These are phyloP conservation scores for Candida jianshihensis DNA, from an alignment of 805 yeast genomes.

Conservation along the genomic window DNA sequence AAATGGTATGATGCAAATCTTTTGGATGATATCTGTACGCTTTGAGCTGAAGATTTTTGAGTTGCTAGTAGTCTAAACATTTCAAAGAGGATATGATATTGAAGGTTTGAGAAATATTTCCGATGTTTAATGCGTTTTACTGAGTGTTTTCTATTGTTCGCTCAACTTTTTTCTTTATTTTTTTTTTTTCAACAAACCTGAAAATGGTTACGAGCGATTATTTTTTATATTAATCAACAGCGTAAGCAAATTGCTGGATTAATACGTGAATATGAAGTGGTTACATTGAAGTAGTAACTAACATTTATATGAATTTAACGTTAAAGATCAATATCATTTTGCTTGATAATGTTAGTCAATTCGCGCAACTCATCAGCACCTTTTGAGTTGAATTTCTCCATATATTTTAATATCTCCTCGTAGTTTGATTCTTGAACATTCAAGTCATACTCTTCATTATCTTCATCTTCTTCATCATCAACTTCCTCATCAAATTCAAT, in stretches of 20 bases:
- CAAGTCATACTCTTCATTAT: constrained; percentile 25
- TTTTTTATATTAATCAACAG: neutral
- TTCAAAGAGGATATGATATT: too few relatives aligned
- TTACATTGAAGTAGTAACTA: too few relatives aligned
- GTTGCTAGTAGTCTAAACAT: neutral
- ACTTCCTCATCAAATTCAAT: constrained; percentile 26
- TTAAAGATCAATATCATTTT: constrained; percentile 7
- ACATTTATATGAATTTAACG: too few relatives aligned
- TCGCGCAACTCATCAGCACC: constrained; percentile 18
- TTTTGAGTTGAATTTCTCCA: constrained; percentile 17
- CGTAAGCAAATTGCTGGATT: too few relatives aligned
- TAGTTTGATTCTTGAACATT: constrained; percentile 19
- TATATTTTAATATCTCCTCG: constrained; percentile 15
- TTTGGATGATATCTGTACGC: neutral
- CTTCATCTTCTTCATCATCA: constrained; percentile 24
- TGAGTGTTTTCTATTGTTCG: neutral
- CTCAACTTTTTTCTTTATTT: neutral
- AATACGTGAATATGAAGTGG: too few relatives aligned
- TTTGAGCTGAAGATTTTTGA: neutral
- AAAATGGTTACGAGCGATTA: neutral
- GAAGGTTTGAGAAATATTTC: too few relatives aligned
- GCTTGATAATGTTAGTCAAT: constrained; percentile 13
- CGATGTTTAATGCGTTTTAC: neutral
- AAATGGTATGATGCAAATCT: constrained; percentile 1
- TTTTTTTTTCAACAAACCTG: neutral